Evolutionary conservation across 2,329 filamentous ascomycete genomes (phyloP).

Genomic region (Apiospora marii): DNA sequence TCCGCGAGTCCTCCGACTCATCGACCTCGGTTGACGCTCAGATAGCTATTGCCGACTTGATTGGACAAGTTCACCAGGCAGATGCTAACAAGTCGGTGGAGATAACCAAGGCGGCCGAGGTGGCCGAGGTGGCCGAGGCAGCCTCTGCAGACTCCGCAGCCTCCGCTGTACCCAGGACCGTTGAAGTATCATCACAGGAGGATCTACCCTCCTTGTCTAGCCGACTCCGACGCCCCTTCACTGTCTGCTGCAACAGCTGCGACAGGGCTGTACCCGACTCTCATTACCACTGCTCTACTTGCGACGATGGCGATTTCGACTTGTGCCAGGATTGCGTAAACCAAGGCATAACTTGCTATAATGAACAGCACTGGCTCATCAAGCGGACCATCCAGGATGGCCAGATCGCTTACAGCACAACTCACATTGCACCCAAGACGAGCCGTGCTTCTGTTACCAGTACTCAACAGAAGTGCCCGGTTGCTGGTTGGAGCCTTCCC

Average conservation of each 20-base stretch:
- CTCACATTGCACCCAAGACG: constrained; percentile 76
- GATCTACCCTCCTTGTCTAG: constrained; percentile 23
- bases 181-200: background rate
- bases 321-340: constrained; percentile 84
- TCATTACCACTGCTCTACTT: constrained; percentile 95
- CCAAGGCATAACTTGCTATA: constrained; percentile 78
- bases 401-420: constrained; percentile 82
- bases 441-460: constrained; percentile 43
- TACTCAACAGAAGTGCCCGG: background rate
- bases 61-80: constrained; percentile 27
- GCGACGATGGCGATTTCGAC: constrained; percentile 93
- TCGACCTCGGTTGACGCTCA: constrained; percentile 24
- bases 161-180: constrained; percentile 15
- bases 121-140: background rate
- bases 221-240: constrained; percentile 61
- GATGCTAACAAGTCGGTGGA: constrained; percentile 1
- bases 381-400: constrained; percentile 86
- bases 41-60: constrained; percentile 24
- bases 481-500: background rate
- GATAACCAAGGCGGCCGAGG: background rate
- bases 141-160: constrained; percentile 14
- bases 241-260: constrained; percentile 95
- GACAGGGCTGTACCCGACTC: constrained; percentile 77
- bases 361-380: constrained; percentile 89
- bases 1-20: constrained; percentile 32